Evolutionary conservation across 257 asterid genomes (phyloP).

Genomic region (Marsdenia floribunda): DNA sequence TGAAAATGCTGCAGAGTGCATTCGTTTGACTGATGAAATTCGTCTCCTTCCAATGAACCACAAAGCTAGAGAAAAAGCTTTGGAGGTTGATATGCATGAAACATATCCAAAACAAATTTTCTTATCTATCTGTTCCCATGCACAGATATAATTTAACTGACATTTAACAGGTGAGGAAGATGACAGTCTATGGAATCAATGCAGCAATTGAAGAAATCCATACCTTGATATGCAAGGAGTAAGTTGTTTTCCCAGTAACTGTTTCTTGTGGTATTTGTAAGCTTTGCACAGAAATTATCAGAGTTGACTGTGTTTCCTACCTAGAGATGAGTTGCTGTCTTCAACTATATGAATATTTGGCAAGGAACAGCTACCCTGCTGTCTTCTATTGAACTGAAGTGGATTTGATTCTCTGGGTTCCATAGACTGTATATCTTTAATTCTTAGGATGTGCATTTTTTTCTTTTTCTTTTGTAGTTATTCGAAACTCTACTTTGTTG

Average conservation of each 20-base stretch:
- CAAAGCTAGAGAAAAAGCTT: slow-evolving; percentile 62
- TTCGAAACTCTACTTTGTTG: background rate
- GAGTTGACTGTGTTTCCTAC: background rate
- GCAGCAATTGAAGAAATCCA: slow-evolving; percentile 63
- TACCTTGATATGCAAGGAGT: slow-evolving; percentile 36
- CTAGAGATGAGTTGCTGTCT: background rate
- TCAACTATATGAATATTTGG: background rate
- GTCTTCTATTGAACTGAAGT: background rate
- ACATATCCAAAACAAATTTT: background rate
- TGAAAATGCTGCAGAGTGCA: slow-evolving; percentile 72
- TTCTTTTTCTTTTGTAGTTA: background rate
- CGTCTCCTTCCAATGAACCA: slow-evolving; percentile 74
- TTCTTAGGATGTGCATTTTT: background rate
- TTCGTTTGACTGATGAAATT: slow-evolving; percentile 71
- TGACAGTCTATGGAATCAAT: slow-evolving; percentile 61
- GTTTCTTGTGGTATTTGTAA: background rate
- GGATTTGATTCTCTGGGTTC: background rate
- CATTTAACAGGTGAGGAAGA: slow-evolving; percentile 66
- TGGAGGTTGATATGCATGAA: slow-evolving; percentile 48
- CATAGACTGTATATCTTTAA: background rate
- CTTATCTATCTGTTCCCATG: slow-evolving; percentile 1
- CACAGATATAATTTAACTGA: slow-evolving; percentile 12
- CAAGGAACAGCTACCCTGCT: background rate
- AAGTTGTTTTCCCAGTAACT: slow-evolving; percentile 30
- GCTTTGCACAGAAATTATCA: background rate